A percentile compares a stretch with the other conserved stretches of the same genome.
These are phyloP conservation scores for Rhodotorula sp. DNA, from an alignment of 1,284 basidiomycete species.

Conservation along the genomic window DNA sequence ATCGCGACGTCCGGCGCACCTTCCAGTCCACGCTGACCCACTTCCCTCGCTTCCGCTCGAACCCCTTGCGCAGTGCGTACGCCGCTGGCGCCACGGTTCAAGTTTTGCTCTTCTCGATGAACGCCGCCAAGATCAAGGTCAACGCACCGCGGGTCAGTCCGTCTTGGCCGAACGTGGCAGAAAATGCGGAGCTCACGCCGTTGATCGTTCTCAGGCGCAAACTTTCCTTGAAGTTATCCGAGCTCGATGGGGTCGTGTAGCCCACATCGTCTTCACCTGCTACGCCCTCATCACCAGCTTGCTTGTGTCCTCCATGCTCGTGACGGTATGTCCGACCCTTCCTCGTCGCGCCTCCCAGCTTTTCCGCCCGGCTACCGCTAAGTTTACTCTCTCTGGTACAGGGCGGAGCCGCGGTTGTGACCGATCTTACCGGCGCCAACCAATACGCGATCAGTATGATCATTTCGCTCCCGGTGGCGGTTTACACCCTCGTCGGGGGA, in stretches of 20 bases:
- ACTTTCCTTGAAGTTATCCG: conserved; percentile 62
- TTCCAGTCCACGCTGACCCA: neutral
- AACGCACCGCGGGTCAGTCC: conserved; percentile 48
- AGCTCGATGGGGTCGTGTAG: conserved; percentile 67
- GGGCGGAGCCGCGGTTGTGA: conserved; percentile 61
- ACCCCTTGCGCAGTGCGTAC: conserved; percentile 53
- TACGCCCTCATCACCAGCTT: conserved; percentile 74
- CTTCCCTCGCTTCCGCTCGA: neutral
- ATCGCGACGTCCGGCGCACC: neutral
- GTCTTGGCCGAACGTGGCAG: too few species aligned
- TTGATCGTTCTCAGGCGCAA: conserved; percentile 56
- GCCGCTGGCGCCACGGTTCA: conserved; percentile 50
- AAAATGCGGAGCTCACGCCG: too few species aligned
- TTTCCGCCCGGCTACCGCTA: conserved; percentile 45
- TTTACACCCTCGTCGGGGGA: conserved; percentile 38
- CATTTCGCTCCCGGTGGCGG: conserved; percentile 47
- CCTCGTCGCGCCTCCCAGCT: too few species aligned
- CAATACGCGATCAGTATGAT: conserved; percentile 50
- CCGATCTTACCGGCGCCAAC: conserved; percentile 74
- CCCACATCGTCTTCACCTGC: conserved; percentile 74
- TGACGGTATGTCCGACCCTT: conserved; percentile 55
- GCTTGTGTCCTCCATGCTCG: conserved; percentile 56
- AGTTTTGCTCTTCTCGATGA: conserved; percentile 61
- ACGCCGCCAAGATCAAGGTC: conserved; percentile 58
- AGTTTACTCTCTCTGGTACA: neutral